Percentiles rank a stretch among this genome's conserved stretches.
Conservation (phyloP, 2,329 filamentous ascomycete species). For the Hortaea sp. region DNA sequence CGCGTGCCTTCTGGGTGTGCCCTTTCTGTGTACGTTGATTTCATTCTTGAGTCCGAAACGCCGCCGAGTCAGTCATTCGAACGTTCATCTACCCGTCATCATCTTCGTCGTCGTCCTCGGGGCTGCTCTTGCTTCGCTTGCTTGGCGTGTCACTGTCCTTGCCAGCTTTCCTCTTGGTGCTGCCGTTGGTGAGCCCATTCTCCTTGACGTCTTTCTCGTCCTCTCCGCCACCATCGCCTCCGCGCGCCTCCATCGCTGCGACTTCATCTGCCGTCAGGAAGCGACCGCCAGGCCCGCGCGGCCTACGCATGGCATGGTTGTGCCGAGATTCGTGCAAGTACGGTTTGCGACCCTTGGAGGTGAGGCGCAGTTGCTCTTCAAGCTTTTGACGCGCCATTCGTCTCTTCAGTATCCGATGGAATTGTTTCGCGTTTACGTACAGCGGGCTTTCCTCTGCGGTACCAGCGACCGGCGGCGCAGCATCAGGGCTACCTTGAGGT, state of each 20-base stretch:
- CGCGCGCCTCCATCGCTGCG: slow-evolving; percentile 69
- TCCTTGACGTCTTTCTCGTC: not conserved
- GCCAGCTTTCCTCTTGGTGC: slow-evolving; percentile 43
- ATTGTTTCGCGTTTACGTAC: slow-evolving; percentile 98
- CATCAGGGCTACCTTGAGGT: slow-evolving; percentile 62
- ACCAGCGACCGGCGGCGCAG: slow-evolving; percentile 48
- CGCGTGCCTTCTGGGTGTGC: not conserved
- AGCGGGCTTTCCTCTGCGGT: slow-evolving; percentile 82
- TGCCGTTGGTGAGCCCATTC: slow-evolving; percentile 10
- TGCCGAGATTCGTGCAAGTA: slow-evolving; percentile 96
- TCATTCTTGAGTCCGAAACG: not conserved
- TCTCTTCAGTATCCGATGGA: slow-evolving; percentile 91
- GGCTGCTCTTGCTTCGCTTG: slow-evolving; percentile 19
- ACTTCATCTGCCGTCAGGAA: slow-evolving; percentile 97
- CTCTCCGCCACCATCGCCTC: slow-evolving; percentile 6
- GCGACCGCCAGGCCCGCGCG: slow-evolving; percentile 83
- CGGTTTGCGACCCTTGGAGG: slow-evolving; percentile 89
- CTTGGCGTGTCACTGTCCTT: slow-evolving; percentile 20
- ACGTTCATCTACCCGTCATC: slow-evolving; percentile 4
- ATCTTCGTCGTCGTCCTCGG: slow-evolving; percentile 32
- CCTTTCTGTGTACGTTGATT: not conserved
- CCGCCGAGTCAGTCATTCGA: too few relatives aligned
- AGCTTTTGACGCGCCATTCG: slow-evolving; percentile 86
- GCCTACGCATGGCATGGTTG: slow-evolving; percentile 95
- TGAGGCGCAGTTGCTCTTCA: slow-evolving; percentile 83